These are phyloP conservation scores for Diaporthe citrichinensis DNA, from an alignment of 2,329 filamentous ascomycete genomes.

Conservation along the genomic window DNA sequence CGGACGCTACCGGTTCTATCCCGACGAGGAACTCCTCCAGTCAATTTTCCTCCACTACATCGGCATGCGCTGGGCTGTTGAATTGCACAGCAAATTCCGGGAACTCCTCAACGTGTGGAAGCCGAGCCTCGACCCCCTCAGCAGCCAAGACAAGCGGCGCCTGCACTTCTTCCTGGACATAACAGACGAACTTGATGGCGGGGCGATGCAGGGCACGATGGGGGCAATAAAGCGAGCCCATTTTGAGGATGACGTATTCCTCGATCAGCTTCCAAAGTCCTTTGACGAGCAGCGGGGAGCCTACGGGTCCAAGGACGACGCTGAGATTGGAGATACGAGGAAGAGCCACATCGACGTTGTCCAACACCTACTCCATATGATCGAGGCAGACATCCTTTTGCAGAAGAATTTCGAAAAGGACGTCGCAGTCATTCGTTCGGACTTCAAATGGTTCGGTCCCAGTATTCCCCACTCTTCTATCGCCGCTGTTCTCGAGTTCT, in stretches of 20 bases:
- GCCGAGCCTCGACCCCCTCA: slow-evolving; percentile 45
- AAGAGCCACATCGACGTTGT: slow-evolving; percentile 64
- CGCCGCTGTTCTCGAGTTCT: slow-evolving; percentile 66
- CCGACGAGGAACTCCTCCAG: slow-evolving; percentile 64
- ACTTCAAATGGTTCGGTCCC: slow-evolving; percentile 71
- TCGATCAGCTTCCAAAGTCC: slow-evolving; percentile 66
- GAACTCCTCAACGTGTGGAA: slow-evolving; percentile 50
- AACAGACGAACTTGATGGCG: slow-evolving; percentile 20
- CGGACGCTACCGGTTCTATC: slow-evolving; percentile 69
- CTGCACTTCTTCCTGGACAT: slow-evolving; percentile 59
- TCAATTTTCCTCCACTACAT: slow-evolving; percentile 58
- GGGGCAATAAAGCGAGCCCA: slow-evolving; percentile 55
- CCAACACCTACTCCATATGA: slow-evolving; percentile 69
- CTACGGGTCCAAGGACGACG: slow-evolving; percentile 54
- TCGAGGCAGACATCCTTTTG: slow-evolving; percentile 69
- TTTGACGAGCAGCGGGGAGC: slow-evolving; percentile 54
- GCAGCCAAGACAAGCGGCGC: slow-evolving; percentile 55
- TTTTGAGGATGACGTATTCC: slow-evolving; percentile 61
- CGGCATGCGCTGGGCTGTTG: slow-evolving; percentile 53
- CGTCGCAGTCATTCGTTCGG: slow-evolving; percentile 68
- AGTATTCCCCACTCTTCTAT: slow-evolving; percentile 69
- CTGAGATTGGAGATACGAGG: slow-evolving; percentile 49
- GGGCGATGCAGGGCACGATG: slow-evolving; percentile 43
- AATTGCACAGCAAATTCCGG: slow-evolving; percentile 48
- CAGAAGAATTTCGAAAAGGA: slow-evolving; percentile 61